phyloP scores from a whole-genome alignment of 2,329 filamentous ascomycete species.

The Trichoderma gracile region DNA sequence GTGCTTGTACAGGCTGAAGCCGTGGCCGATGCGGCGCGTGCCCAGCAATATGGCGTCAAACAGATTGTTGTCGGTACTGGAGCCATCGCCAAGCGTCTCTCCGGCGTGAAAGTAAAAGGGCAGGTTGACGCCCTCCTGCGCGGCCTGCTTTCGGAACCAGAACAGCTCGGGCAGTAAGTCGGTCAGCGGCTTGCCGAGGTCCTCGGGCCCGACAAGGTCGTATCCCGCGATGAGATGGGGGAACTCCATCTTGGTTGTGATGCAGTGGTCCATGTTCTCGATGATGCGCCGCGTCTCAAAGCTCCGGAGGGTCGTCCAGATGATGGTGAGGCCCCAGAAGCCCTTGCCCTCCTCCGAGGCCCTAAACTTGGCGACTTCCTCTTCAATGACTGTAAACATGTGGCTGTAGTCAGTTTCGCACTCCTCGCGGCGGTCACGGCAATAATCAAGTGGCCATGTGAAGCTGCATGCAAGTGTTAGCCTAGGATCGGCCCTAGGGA shows the following conservation, averaged over 20 bases:
- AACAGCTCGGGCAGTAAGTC: slow-evolving; percentile 83
- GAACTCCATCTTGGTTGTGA: slow-evolving; percentile 75
- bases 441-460: slow-evolving; percentile 72
- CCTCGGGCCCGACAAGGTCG: slow-evolving; percentile 88
- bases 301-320: slow-evolving; percentile 76
- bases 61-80: slow-evolving; percentile 74
- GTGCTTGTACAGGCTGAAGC: slow-evolving; percentile 86
- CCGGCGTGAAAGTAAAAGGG: slow-evolving; percentile 97
- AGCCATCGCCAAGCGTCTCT: slow-evolving; percentile 76
- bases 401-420: slow-evolving; percentile 68
- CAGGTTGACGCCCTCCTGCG: slow-evolving; percentile 73
- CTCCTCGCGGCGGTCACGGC: slow-evolving; percentile 61
- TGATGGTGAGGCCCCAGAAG: slow-evolving; percentile 84
- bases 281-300: slow-evolving; percentile 66
- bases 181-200: slow-evolving; percentile 70
- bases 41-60: slow-evolving; percentile 88
- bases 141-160: slow-evolving; percentile 89
- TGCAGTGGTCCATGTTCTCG: slow-evolving; percentile 84
- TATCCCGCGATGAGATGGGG: slow-evolving; percentile 82
- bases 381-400: slow-evolving; percentile 71
- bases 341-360: slow-evolving; percentile 65
- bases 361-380: slow-evolving; percentile 78
- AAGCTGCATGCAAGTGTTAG: slow-evolving; percentile 47
- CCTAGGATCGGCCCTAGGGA: background rate
- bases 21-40: slow-evolving; percentile 86